Percentiles rank a stretch among this genome's conserved stretches.
Evolutionary conservation across 352 stramenopile species (phyloP).

Genomic region (Globisporangium canariense): DNA sequence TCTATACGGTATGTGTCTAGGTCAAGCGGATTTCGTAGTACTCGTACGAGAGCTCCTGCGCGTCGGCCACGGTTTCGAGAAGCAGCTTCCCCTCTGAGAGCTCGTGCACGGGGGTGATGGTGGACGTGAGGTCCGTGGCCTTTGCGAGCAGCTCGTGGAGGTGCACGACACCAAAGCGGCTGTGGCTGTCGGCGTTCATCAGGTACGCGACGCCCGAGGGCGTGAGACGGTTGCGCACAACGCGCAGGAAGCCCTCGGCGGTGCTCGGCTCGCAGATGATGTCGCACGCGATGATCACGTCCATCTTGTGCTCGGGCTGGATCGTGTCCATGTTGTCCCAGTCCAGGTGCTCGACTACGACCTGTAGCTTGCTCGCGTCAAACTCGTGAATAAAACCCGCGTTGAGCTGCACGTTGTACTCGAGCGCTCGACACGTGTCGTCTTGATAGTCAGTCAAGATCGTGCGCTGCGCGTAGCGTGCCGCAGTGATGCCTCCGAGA

Average conservation of each 20-base stretch:
- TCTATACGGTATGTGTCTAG: not conserved
- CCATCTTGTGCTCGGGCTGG: slow-evolving; percentile 47
- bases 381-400: slow-evolving; percentile 65
- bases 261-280: slow-evolving; percentile 88
- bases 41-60: slow-evolving; percentile 80
- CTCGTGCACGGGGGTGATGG: slow-evolving; percentile 62
- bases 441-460: slow-evolving; percentile 84
- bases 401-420: slow-evolving; percentile 83
- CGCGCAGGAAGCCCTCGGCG: slow-evolving; percentile 80
- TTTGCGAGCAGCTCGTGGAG: slow-evolving; percentile 60
- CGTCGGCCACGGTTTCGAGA: slow-evolving; percentile 74
- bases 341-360: slow-evolving; percentile 59
- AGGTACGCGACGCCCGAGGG: slow-evolving; percentile 66
- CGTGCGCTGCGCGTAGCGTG: slow-evolving; percentile 54
- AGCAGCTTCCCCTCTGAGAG: slow-evolving; percentile 55
- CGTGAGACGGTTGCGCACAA: slow-evolving; percentile 61
- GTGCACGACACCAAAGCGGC: slow-evolving; percentile 76
- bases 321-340: slow-evolving; percentile 77
- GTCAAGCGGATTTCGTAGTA: slow-evolving; percentile 79
- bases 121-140: slow-evolving; percentile 58
- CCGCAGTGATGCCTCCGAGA: slow-evolving; percentile 73
- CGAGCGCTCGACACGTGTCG: slow-evolving; percentile 69
- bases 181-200: slow-evolving; percentile 86
- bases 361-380: slow-evolving; percentile 45
- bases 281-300: slow-evolving; percentile 82